phyloP scores from a whole-genome alignment of 2,329 filamentous ascomycete species.

The Penicillium sp. region DNA sequence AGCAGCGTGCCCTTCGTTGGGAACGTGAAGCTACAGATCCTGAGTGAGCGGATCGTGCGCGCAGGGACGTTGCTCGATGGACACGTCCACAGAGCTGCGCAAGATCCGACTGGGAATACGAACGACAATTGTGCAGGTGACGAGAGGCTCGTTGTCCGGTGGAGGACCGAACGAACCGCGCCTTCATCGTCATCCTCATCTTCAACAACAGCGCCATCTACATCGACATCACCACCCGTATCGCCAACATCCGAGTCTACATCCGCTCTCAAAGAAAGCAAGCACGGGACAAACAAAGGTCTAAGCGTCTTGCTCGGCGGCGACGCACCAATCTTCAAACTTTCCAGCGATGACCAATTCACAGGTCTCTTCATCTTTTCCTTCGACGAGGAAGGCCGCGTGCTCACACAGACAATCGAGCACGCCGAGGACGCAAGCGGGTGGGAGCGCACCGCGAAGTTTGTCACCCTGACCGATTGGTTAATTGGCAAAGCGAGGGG shows the following conservation, averaged over 20 bases:
- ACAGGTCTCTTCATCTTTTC: conserved; percentile 93
- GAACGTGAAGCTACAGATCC: conserved; percentile 84
- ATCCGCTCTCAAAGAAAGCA: conserved; percentile 6
- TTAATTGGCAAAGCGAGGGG: conserved; percentile 77
- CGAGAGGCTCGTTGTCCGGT: conserved; percentile 89
- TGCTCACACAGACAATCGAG: conserved; percentile 90
- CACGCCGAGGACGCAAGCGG: conserved; percentile 82
- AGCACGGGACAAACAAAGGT: conserved; percentile 43
- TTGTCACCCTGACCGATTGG: conserved; percentile 95
- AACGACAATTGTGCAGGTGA: conserved; percentile 32
- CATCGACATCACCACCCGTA: neutral
- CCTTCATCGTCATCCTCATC: neutral
- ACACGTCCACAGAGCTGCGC: conserved; percentile 37
- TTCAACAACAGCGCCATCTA: conserved; percentile 11
- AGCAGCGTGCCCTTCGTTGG: conserved; percentile 88
- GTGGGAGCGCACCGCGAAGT: conserved; percentile 82
- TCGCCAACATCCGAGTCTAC: neutral
- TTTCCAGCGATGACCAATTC: conserved; percentile 74
- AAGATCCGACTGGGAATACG: conserved; percentile 29
- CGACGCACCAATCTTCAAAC: conserved; percentile 53
- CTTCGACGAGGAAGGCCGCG: conserved; percentile 84
- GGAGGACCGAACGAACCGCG: conserved; percentile 66
- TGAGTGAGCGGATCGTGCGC: conserved; percentile 86
- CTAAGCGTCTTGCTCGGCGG: conserved; percentile 57
- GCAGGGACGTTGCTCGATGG: conserved; percentile 48